These are phyloP conservation scores for Lagenidium sp. DNA, from an alignment of 352 stramenopile species.

Conservation along the genomic window DNA sequence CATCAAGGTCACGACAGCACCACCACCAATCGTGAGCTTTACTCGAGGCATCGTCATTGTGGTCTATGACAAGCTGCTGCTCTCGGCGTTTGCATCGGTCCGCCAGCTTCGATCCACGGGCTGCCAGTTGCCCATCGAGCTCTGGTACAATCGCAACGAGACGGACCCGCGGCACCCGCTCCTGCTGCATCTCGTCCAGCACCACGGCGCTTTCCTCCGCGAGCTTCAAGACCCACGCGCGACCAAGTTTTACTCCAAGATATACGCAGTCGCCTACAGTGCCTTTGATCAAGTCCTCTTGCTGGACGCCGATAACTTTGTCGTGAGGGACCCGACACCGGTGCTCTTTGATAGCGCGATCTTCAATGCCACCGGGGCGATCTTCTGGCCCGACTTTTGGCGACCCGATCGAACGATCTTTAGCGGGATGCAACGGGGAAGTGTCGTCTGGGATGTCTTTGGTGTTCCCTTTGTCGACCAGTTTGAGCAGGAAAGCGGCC, in stretches of 20 bases:
- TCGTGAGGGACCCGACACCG: slow-evolving; percentile 45
- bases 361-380: slow-evolving; percentile 32
- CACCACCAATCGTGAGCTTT: slow-evolving; percentile 7
- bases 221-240: slow-evolving; percentile 48
- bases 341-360: slow-evolving; percentile 48
- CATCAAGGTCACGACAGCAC: slow-evolving; percentile 8
- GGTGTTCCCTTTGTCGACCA: slow-evolving; percentile 44
- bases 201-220: slow-evolving; percentile 41
- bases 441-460: slow-evolving; percentile 64
- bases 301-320: slow-evolving; percentile 72
- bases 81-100: slow-evolving; percentile 41
- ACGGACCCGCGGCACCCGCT: slow-evolving; percentile 31
- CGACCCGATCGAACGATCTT: slow-evolving; percentile 58
- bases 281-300: slow-evolving; percentile 71
- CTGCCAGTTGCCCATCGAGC: slow-evolving; percentile 48
- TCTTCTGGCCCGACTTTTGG: slow-evolving; percentile 85
- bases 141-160: slow-evolving; percentile 56
- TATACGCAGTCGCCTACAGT: slow-evolving; percentile 64
- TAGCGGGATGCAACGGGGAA: slow-evolving; percentile 53
- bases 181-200: slow-evolving; percentile 20
- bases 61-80: slow-evolving; percentile 16
- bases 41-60: slow-evolving; percentile 27
- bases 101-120: slow-evolving; percentile 23
- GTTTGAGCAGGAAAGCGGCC: slow-evolving; percentile 76
- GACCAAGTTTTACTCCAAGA: slow-evolving; percentile 61